Evolutionary conservation across 176 grass and related monocot genomes (phyloP), one percentile per base, ranked within the genome.

Genomic region (Ensete ventricosum): DNA sequence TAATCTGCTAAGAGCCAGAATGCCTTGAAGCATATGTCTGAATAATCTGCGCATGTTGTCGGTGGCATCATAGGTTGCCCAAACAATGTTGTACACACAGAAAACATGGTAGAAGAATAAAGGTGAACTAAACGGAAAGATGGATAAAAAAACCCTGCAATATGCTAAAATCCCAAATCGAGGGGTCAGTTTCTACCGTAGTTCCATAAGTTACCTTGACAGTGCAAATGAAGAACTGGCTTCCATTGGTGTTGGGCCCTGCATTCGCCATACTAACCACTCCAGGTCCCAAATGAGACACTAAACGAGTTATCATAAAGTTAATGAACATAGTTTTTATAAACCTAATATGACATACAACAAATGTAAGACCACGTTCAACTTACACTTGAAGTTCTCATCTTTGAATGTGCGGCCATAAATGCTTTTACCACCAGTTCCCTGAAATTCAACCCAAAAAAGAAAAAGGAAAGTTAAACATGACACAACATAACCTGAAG

Each of bases 161-260:
- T 52, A 81, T 9, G 14, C 11, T 71, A 76, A 4, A 80, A 9
- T 77, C 64, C 53, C 22, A 52, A 73, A 43, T 71, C 43, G 57
- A 73, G 70, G 3, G 11, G 52, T 5, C 29, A n/a, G 67, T 50
- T 49, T 55, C 43, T 58, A 49, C 9, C 64, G 54, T 68, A 71
- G 62, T 62, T 55, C 29, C 29, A 43, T 69, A 16, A 69, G 57
- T 73, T 92, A 98, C 95, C 86, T 89, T 87, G 17, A 91, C 84
- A 26, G 86, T 98, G 82, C 95, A 98, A 78, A 98, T 89, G 86
- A 98, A 98, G 69, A 98, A 98, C 73, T 98, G 95, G 77, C 90
- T 98, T 70, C 90, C 86, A 2, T 98, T 98, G 60, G 95, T 98
- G 80, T 98, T 85, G 3, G 95, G 95, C 76, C 90, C 95, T 50